Evolutionary conservation across 345 rosid species (phyloP), one percentile per base, ranked within the genome.

Genomic region (Boechera retrofracta): DNA sequence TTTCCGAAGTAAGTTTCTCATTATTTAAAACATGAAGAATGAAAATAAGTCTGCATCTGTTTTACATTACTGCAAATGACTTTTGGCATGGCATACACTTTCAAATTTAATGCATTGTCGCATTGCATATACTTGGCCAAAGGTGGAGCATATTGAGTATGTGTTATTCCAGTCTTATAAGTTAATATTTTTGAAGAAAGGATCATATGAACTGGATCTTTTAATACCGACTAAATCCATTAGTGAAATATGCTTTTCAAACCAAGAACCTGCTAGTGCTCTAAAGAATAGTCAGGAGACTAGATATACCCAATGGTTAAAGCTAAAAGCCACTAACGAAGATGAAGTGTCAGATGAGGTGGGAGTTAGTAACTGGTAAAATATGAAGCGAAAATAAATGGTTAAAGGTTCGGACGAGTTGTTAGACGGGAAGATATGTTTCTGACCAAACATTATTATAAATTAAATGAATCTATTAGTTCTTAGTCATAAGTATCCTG

Each of bases 1-100:
- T 77, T 90, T 95, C 59, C 91, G 98, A 44, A 91, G 98, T 94
- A 89, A 82, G 95, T 89, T 61, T 67, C 12, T 2, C 11, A 5
- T 24, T 4, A 47, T 35, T 11, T 9, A 5, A 2, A 35, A 35
- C 21, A 18, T 32, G 66, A 45, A 32, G 6, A 33, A 1, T 32
- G 2, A 12, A 5, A 12, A 18, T 31, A 11, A 10, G 10, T 15
- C 2, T 41, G 39, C 44, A 49, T 66, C 58, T 60, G 47, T 5
- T 62, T 24, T 24, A 24, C 1, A 12, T 31, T 44, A 45, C 15
- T 29, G 8, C 65, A 18, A 59, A 36, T 36, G 47, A 18, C 2
- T 4, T 18, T 36, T 35, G 0, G 5, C 32, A 18, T 60, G 16
- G 10, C 16, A 60, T 60, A 36, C 32, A 36, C 47, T 18, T 60